These are phyloP conservation scores for Cytospora mali DNA, from an alignment of 2,329 filamentous ascomycete species.

Conservation along the genomic window DNA sequence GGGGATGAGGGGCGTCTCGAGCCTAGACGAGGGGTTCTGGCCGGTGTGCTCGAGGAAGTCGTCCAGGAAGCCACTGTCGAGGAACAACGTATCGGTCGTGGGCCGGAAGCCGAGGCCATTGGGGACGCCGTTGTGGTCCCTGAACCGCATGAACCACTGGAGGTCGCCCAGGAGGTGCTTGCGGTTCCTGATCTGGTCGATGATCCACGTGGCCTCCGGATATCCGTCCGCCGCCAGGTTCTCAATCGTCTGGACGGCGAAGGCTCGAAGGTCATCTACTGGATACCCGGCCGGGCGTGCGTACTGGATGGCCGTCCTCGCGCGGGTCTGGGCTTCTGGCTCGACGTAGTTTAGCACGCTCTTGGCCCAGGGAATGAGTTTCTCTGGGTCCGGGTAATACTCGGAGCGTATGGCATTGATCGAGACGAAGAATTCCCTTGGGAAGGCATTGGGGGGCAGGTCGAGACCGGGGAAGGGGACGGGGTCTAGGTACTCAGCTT, in stretches of 20 bases:
- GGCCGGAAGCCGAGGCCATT: conserved; percentile 16
- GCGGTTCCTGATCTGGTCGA: not conserved
- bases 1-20: conserved; percentile 1
- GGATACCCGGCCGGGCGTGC: not conserved
- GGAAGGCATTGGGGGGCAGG: not conserved
- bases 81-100: not conserved
- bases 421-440: not conserved
- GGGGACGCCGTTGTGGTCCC: not conserved
- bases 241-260: not conserved
- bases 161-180: not conserved
- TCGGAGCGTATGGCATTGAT: too few relatives aligned
- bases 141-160: not conserved
- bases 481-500: not conserved
- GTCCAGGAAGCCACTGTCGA: conserved; percentile 13
- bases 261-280: not conserved
- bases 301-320: not conserved
- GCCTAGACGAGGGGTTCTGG: not conserved
- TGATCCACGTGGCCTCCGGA: not conserved
- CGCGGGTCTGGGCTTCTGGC: not conserved
- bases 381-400: too few relatives aligned
- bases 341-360: not conserved
- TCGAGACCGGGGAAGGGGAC: not conserved
- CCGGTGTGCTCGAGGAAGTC: not conserved
- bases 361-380: not conserved
- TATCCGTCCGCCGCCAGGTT: not conserved